These are phyloP conservation scores for Paracoccidioides brasiliensis DNA, from an alignment of 2,329 filamentous ascomycete species.

Conservation along the genomic window DNA sequence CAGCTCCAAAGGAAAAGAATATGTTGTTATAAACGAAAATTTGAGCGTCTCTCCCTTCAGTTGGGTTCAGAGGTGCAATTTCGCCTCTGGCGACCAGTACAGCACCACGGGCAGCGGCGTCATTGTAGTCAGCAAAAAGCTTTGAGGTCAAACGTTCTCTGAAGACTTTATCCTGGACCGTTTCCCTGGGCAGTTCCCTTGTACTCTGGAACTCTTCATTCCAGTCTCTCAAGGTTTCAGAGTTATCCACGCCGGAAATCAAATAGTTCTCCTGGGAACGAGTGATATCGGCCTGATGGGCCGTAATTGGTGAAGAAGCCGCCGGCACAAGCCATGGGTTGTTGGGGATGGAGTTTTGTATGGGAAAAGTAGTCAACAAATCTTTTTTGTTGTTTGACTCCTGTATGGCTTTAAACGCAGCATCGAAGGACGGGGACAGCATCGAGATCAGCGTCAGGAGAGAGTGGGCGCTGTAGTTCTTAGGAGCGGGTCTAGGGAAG, in stretches of 20 bases:
- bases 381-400: conserved; percentile 77
- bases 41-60: conserved; percentile 80
- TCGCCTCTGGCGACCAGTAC: conserved; percentile 87
- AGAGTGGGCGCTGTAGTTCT: conserved; percentile 70
- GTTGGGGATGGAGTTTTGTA: conserved; percentile 85
- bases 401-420: conserved; percentile 64
- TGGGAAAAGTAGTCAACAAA: conserved; percentile 82
- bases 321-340: conserved; percentile 82
- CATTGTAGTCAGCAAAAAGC: conserved; percentile 94
- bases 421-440: conserved; percentile 70
- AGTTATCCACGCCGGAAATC: conserved; percentile 80
- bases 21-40: conserved; percentile 99
- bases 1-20: conserved; percentile 96
- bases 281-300: conserved; percentile 71
- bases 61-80: conserved; percentile 86
- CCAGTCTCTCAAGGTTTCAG: conserved; percentile 91
- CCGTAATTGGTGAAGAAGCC: conserved; percentile 45
- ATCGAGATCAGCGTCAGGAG: conserved; percentile 65
- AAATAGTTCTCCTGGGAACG: conserved; percentile 88
- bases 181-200: conserved; percentile 83
- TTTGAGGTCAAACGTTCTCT: conserved; percentile 87
- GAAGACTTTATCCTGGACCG: conserved; percentile 90
- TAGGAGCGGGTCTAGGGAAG: conserved; percentile 62
- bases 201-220: conserved; percentile 99
- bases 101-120: conserved; percentile 82